phyloP scores from a whole-genome alignment of 768 basidiomycete genomes.

The Kwoniella heveanensis region DNA sequence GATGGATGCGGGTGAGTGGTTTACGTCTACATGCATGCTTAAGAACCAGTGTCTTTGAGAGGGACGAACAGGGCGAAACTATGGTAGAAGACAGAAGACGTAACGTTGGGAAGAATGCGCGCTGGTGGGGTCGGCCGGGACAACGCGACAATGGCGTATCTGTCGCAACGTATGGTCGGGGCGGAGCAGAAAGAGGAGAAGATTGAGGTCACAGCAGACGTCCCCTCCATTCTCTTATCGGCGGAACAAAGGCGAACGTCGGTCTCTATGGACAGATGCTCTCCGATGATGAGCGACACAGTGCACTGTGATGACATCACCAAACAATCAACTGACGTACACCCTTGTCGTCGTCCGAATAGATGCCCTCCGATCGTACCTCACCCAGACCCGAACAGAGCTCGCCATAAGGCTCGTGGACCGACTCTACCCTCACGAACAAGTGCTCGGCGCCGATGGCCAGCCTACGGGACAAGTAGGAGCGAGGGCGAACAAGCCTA shows the following conservation, averaged over 20 bases:
- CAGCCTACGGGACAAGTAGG: constrained; percentile 58
- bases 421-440: constrained; percentile 69
- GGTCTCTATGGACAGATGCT: too few species aligned
- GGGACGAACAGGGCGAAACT: background rate
- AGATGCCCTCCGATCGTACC: constrained; percentile 89
- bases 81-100: too few species aligned
- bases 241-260: too few species aligned
- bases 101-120: too few species aligned
- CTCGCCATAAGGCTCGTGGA: constrained; percentile 82
- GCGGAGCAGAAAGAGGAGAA: too few species aligned
- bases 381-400: constrained; percentile 91
- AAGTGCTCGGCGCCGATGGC: constrained; percentile 64
- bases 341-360: background rate
- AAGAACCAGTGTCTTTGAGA: background rate
- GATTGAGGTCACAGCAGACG: too few species aligned
- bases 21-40: background rate
- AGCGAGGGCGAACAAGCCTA: constrained; percentile 69
- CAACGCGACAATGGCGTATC: too few species aligned
- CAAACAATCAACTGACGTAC: background rate
- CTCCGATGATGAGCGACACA: too few species aligned
- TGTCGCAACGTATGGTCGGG: too few species aligned
- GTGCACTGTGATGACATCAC: too few species aligned
- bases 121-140: too few species aligned
- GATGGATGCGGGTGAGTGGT: constrained; percentile 72
- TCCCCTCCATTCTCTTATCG: too few species aligned